Percentiles rank a stretch among this genome's conserved stretches.
Evolutionary conservation across 441 rosid genomes (phyloP).

Genomic region (Isatis lusitanica): DNA sequence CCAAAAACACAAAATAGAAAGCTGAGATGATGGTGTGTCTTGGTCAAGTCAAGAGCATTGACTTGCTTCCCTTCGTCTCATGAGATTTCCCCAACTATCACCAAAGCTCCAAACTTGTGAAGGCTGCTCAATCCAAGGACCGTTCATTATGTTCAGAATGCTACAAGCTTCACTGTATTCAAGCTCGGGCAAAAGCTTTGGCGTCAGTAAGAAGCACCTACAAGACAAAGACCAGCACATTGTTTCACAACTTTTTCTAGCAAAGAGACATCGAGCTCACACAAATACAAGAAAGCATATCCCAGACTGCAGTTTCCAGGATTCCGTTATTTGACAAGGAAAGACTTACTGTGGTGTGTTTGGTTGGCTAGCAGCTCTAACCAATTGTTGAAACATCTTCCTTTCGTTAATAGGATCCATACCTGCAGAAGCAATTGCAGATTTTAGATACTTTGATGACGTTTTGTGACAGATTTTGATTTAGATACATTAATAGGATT

Average conservation of each 20-base stretch:
- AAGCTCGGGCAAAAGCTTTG: constrained; percentile 84
- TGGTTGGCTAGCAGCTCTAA: constrained; percentile 92
- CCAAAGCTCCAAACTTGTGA: constrained; percentile 86
- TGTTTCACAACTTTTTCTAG: neutral
- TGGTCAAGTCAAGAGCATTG: constrained; percentile 25
- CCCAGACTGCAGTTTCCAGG: neutral
- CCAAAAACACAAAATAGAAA: neutral
- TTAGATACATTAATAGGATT: too few relatives aligned
- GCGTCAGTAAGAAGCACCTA: constrained; percentile 93
- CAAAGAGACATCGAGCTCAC: neutral
- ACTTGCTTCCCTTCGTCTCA: constrained; percentile 47
- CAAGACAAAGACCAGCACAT: constrained; percentile 10
- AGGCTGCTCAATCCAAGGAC: constrained; percentile 92
- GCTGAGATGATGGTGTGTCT: neutral
- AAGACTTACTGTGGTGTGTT: constrained; percentile 87
- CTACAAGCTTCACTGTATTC: constrained; percentile 91
- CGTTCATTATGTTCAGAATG: constrained; percentile 92
- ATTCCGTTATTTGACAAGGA: neutral
- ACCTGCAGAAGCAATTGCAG: constrained; percentile 45
- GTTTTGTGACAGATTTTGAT: neutral
- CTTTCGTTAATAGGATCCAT: constrained; percentile 98
- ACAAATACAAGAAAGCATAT: neutral
- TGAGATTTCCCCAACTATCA: constrained; percentile 65
- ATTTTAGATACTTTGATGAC: neutral
- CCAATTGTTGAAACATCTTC: constrained; percentile 98